phyloP scores from a whole-genome alignment of 192 early-diverging fungal species.

The Irineochytrium annulatum region DNA sequence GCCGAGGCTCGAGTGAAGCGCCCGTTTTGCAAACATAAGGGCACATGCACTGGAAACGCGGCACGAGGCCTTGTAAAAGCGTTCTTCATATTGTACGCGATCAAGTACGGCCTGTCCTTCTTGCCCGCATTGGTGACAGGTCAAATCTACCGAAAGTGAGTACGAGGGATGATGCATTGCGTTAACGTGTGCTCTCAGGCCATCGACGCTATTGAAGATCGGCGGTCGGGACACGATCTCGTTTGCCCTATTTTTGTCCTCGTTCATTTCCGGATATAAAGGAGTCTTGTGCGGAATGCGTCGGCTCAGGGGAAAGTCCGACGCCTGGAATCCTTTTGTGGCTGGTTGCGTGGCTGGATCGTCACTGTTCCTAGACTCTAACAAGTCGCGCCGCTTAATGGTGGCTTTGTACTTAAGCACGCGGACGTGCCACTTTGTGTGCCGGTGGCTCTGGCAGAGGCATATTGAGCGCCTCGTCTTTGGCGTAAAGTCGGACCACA shows the following conservation, averaged over 20 bases:
- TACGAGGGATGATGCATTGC: no score
- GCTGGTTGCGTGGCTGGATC: constrained; percentile 31
- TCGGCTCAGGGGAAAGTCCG: constrained; percentile 5
- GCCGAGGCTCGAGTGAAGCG: constrained; percentile 3
- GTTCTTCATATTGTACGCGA: constrained; percentile 28
- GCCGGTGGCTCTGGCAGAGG: constrained; percentile 30
- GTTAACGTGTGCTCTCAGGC: constrained; percentile 7
- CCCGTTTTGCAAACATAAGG: constrained; percentile 30
- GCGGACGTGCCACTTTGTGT: constrained; percentile 33
- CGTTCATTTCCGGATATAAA: constrained; percentile 36
- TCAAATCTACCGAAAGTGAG: constrained; percentile 13
- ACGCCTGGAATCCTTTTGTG: constrained; percentile 30
- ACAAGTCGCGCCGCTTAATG: constrained; percentile 32
- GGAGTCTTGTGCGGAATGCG: constrained; percentile 25
- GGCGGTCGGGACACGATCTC: constrained; percentile 35
- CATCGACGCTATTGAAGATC: constrained; percentile 27
- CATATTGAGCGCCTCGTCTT: constrained; percentile 5
- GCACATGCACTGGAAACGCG: constrained; percentile 21
- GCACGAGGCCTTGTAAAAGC: constrained; percentile 30
- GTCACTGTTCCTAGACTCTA: constrained; percentile 27
- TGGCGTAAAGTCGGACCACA: not conserved
- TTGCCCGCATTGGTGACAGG: constrained; percentile 16
- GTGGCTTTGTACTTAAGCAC: constrained; percentile 40
- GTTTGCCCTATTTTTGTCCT: constrained; percentile 36
- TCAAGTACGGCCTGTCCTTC: constrained; percentile 32